Evolutionary conservation across 176 grass and related monocot species (phyloP).

Genomic region (Oryza australiensis): DNA sequence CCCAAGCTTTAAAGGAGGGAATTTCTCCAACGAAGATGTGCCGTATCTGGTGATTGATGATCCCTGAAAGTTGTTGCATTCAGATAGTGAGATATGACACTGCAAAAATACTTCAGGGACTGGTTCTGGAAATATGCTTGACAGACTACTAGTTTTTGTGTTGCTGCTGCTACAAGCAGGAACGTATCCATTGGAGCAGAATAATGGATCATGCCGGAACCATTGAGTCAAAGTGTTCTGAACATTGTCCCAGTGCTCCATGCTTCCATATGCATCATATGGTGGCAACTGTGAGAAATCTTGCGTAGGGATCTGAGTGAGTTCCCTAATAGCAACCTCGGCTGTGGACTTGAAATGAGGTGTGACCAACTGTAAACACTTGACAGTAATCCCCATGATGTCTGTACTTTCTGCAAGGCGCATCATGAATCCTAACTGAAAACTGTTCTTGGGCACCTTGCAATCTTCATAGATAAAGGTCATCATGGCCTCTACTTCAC

Average conservation of each 20-base stretch:
- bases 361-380: conserved; percentile 8
- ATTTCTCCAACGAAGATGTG: background rate
- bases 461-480: background rate
- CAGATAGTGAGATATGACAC: background rate
- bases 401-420: background rate
- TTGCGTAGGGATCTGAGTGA: background rate
- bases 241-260: background rate
- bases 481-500: background rate
- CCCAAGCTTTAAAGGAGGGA: background rate
- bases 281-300: background rate
- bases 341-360: background rate
- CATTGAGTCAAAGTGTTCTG: background rate
- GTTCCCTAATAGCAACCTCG: background rate
- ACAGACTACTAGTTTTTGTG: background rate
- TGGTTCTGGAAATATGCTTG: background rate
- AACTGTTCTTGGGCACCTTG: background rate
- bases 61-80: background rate
- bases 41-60: background rate
- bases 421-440: background rate
- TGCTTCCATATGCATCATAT: background rate
- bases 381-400: background rate
- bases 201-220: background rate
- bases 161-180: background rate
- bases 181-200: background rate
- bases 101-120: background rate